Evolutionary conservation across 2,329 filamentous ascomycete species (phyloP).

Genomic region (Magnaporthiopsis poae): DNA sequence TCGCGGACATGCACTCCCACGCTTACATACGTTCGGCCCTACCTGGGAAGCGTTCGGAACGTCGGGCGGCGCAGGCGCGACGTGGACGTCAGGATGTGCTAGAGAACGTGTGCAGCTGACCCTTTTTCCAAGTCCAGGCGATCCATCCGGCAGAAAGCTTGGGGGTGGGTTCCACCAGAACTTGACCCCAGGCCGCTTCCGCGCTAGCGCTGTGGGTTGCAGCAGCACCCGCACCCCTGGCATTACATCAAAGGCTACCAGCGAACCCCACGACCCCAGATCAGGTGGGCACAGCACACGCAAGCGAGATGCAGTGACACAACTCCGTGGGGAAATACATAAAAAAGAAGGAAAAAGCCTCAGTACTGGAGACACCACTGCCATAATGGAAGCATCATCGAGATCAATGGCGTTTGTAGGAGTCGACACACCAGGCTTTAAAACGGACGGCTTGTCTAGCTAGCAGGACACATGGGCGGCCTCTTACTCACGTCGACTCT

Average conservation of each 20-base stretch:
- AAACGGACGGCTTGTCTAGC: background rate
- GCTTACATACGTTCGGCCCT: background rate
- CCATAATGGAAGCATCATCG: background rate
- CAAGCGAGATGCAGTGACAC: background rate
- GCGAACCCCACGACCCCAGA: conserved; percentile 1
- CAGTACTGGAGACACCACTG: background rate
- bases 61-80: background rate
- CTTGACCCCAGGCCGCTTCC: too few species aligned
- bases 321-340: background rate
- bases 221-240: background rate
- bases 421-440: background rate
- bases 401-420: background rate
- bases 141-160: background rate
- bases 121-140: conserved; percentile 1
- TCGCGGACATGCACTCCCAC: background rate
- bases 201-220: background rate
- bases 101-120: background rate
- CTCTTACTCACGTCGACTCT: background rate
- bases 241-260: background rate
- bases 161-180: background rate
- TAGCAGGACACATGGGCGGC: background rate
- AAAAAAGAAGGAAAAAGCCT: background rate
- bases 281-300: background rate
- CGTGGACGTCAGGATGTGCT: background rate
- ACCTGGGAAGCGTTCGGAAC: background rate